Evolutionary conservation across 2,329 filamentous ascomycete species (phyloP), one percentile per base, ranked within the genome.

Genomic region (Plenodomus biglobosus): DNA sequence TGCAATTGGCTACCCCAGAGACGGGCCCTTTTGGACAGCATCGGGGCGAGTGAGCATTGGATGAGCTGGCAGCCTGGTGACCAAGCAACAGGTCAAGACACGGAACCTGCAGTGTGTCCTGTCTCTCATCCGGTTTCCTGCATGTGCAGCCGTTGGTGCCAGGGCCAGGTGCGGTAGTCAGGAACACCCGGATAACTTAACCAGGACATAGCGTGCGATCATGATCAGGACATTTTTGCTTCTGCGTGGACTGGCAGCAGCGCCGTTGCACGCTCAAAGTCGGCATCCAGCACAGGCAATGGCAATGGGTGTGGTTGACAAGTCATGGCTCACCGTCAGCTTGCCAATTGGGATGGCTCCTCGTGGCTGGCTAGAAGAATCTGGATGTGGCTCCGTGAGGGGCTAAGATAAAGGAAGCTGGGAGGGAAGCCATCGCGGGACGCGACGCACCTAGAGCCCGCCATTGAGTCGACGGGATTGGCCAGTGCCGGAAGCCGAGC

Each of bases 361-460:
- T 34, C 36, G 30, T 38, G 38, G 22, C 22, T 24, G 5, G 22
- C 22, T 24, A 24, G 22, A 10, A 47, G 30, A 38, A 45, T 48
- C 45, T 42, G 41, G 45, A 44, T 21, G 34, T 35, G 38, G 8
- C 49, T 40, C 48, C 40, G 44, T 42, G 24, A 22, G 19, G 44
- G 43, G 45, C 47, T 49, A 50, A 48, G 53, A 55, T 54, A 56
- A 50, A 52, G n/a, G 46, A 42, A 46, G 40, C 47, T 48, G 41
- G 46, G 35, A 44, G 40, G 53, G 58, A 52, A 60, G 58, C 56
- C 61, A 61, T 62, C 55, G 52, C 58, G 57, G 62, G 52, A 64
- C 56, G 62, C 56, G 52, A 64, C 56, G 62, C 56, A 56, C 62
- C 55, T 65, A 65, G 57, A 59, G 59, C 56, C 64, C 61, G 63